Evolutionary conservation across 2,329 filamentous ascomycete species (phyloP), one percentile per base, ranked within the genome.

Genomic region (Colletotrichum filicis): DNA sequence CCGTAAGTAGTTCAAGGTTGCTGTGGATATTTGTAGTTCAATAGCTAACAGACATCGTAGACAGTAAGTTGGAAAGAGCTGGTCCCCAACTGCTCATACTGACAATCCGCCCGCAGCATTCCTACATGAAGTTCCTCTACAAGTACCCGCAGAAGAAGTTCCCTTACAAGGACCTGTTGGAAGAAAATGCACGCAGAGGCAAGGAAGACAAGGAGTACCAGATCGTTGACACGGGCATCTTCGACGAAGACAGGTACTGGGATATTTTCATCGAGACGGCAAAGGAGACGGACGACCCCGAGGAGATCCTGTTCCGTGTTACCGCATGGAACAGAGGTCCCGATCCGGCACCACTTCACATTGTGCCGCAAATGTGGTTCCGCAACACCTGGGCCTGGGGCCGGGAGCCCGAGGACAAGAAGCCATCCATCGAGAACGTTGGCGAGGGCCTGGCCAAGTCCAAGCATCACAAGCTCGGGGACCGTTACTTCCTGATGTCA

Each of bases 91-190:
- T 49, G 22, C 37, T 24, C 52, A 24, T 68, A 71, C 66, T 77
- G 75, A 79, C 74, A 72, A 71, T 22, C 28, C 37, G 24, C 66
- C 71, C 73, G 35, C 81, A 95, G 94, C 95, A 98, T 84, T 97
- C 96, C 32, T 98, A 98, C 87, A 98, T 98, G 96, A 98, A 98
- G 83, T 97, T 92, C 80, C 92, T 98, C 77, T 98, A 98, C 90
- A 98, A 98, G 84, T 97, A 98, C 79, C 97, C 97, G 0, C 96
- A 98, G 84, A 90, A 89, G 78, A 91, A 92, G 75, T 98, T 98
- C 79, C 97, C 96, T 2, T 98, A 98, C 86, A 89, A 98, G 82
- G 92, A 98, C 76, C 87, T 98, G 59, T 86, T 97, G 76, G 87
- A 94, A 75, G 94, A 97, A 80, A 98, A 98, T 80, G 95, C 92